These are phyloP conservation scores for Salicornia ramosissima DNA, from an alignment of 148 eudicot species.

Conservation along the genomic window DNA sequence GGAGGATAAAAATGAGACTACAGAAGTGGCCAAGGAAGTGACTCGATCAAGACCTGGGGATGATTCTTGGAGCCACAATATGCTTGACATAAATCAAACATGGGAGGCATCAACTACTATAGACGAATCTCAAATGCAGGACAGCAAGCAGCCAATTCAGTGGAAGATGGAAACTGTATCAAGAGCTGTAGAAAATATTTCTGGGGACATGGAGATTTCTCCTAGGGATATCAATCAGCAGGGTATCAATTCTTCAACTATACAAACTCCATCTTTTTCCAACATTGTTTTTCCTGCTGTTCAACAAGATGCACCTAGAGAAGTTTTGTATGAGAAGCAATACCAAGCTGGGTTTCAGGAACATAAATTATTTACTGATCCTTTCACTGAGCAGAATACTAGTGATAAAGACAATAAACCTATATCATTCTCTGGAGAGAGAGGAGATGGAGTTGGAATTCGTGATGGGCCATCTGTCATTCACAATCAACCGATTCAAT, in stretches of 20 bases:
- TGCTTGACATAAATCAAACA: constrained; percentile 23
- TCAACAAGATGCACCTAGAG: constrained; percentile 22
- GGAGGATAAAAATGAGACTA: constrained; percentile 17
- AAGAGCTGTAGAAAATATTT: constrained; percentile 20
- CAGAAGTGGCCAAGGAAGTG: constrained; percentile 9
- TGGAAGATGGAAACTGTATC: constrained; percentile 25
- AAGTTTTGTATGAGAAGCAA: constrained; percentile 27
- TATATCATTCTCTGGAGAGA: constrained; percentile 9
- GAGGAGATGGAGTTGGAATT: constrained; percentile 11
- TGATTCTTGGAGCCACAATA: constrained; percentile 24
- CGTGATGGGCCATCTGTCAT: constrained; percentile 11
- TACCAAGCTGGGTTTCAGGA: constrained; percentile 27
- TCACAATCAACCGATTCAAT: constrained; percentile 17
- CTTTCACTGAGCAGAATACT: constrained; percentile 28
- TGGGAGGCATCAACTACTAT: constrained; percentile 19
- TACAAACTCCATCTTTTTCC: constrained; percentile 24
- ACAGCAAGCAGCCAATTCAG: constrained; percentile 25
- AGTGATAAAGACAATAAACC: constrained; percentile 19
- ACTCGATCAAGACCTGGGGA: constrained; percentile 21
- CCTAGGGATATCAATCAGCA: constrained; percentile 19
- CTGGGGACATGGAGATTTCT: constrained; percentile 27
- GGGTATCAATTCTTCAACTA: constrained; percentile 5
- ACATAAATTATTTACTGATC: constrained; percentile 26
- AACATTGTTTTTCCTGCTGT: constrained; percentile 18
- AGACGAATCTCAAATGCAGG: constrained; percentile 24